A percentile compares a stretch with the other conserved stretches of the same genome.
Conservation (phyloP, 176 grass and related monocot species). For the Aegilops sharonensis region DNA sequence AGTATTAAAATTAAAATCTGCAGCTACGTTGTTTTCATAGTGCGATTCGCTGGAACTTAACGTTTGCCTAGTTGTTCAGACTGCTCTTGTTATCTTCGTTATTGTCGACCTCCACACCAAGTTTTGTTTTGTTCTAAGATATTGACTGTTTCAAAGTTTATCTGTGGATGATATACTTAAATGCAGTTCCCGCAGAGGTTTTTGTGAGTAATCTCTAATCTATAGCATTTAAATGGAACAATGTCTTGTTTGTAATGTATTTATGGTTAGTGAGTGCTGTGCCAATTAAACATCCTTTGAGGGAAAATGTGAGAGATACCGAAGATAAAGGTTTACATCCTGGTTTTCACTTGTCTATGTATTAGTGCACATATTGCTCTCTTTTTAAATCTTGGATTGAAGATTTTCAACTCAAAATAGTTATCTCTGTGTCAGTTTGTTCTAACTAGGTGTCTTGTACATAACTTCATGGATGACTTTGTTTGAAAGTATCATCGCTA, state of each 20-base stretch:
- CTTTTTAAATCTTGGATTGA: neutral
- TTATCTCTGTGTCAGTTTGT: slow-evolving; percentile 5
- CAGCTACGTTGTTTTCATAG: neutral
- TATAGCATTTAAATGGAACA: neutral
- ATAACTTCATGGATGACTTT: neutral
- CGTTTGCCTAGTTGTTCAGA: neutral
- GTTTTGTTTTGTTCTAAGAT: neutral
- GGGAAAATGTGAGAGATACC: neutral
- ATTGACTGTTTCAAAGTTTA: neutral
- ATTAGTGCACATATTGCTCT: neutral
- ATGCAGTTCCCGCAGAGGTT: neutral
- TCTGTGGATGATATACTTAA: slow-evolving; percentile 2
- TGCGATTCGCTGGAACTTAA: neutral
- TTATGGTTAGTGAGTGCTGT: neutral
- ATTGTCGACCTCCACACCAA: neutral
- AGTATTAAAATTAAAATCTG: neutral
- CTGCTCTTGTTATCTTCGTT: neutral
- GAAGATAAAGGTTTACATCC: slow-evolving; percentile 2
- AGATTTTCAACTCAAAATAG: neutral
- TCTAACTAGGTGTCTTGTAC: neutral
- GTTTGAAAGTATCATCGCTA: neutral
- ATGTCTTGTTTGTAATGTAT: neutral
- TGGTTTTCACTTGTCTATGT: neutral
- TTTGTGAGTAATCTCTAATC: neutral
- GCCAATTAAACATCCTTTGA: neutral